Evolutionary conservation across 1,284 basidiomycete species (phyloP).

Genomic region (Albatrellus sp.): DNA sequence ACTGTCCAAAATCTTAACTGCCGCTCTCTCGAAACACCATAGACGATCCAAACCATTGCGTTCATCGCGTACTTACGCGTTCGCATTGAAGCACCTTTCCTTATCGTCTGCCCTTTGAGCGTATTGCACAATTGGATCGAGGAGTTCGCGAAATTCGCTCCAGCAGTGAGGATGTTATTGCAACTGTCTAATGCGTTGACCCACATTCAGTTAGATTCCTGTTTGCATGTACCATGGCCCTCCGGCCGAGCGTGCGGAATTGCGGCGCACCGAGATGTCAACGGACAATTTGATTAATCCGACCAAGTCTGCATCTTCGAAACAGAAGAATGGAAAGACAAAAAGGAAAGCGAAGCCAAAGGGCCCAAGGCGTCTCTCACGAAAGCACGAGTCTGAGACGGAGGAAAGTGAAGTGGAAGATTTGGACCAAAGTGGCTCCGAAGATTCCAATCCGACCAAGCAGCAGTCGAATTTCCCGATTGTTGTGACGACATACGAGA

Average conservation of each 20-base stretch:
- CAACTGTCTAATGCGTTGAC: background rate
- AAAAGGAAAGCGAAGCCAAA: conserved; percentile 10
- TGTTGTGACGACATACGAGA: conserved; percentile 88
- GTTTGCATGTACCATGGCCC: conserved; percentile 86
- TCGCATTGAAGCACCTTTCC: conserved; percentile 67
- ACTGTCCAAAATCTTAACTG: background rate
- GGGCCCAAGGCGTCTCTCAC: background rate
- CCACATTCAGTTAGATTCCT: conserved; percentile 43
- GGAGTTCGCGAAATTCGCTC: conserved; percentile 81
- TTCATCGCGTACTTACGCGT: conserved; percentile 85
- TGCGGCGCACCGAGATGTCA: conserved; percentile 51
- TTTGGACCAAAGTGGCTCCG: conserved; percentile 1
- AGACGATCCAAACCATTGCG: conserved; percentile 90
- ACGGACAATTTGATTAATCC: conserved; percentile 6
- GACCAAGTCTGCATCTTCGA: background rate
- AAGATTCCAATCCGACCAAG: conserved; percentile 8
- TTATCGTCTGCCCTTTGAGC: conserved; percentile 86
- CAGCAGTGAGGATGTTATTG: conserved; percentile 31
- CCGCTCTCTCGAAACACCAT: background rate
- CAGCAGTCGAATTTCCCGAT: conserved; percentile 51
- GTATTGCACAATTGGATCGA: conserved; percentile 88
- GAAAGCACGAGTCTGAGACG: background rate
- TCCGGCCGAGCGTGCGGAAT: conserved; percentile 62
- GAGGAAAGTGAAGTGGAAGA: conserved; percentile 7
- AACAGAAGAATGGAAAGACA: conserved; percentile 1